phyloP scores from a whole-genome alignment of 371 early-diverging fungal species.

The Syncephalastrum monosporum region DNA sequence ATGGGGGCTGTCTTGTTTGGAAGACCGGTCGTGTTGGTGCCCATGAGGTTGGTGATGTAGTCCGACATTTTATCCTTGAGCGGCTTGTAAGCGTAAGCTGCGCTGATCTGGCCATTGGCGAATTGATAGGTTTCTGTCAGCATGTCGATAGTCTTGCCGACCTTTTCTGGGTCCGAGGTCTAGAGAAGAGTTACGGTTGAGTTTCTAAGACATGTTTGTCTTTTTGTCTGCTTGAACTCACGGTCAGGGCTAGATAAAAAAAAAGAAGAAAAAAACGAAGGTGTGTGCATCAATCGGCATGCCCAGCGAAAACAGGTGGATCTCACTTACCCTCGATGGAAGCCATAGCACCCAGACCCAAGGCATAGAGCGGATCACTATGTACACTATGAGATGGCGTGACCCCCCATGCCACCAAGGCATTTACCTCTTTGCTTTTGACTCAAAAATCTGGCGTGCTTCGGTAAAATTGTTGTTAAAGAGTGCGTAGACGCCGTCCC shows the following conservation, averaged over 20 bases:
- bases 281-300: neutral
- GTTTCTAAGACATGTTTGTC: neutral
- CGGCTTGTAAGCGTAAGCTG: conserved; percentile 47
- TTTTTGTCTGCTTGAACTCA: neutral
- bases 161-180: conserved; percentile 54
- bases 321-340: conserved; percentile 41
- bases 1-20: conserved; percentile 39
- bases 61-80: conserved; percentile 37
- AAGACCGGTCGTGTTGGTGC: conserved; percentile 34
- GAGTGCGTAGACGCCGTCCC: conserved; percentile 45
- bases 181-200: conserved; percentile 10
- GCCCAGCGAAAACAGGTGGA: neutral
- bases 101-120: conserved; percentile 53
- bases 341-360: conserved; percentile 41
- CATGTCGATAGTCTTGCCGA: conserved; percentile 41
- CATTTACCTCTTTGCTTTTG: conserved; percentile 31
- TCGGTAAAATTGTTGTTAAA: conserved; percentile 58
- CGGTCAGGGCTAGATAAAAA: conserved; percentile 6
- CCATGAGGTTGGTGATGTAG: conserved; percentile 40
- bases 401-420: neutral
- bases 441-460: conserved; percentile 38
- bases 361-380: conserved; percentile 43
- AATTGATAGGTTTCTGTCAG: conserved; percentile 48
- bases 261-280: neutral
- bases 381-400: neutral